A percentile compares a stretch with the other conserved stretches of the same genome.
These are phyloP conservation scores for Borealophlyctis nickersoniae DNA, from an alignment of 192 early-diverging fungal genomes.

Conservation along the genomic window DNA sequence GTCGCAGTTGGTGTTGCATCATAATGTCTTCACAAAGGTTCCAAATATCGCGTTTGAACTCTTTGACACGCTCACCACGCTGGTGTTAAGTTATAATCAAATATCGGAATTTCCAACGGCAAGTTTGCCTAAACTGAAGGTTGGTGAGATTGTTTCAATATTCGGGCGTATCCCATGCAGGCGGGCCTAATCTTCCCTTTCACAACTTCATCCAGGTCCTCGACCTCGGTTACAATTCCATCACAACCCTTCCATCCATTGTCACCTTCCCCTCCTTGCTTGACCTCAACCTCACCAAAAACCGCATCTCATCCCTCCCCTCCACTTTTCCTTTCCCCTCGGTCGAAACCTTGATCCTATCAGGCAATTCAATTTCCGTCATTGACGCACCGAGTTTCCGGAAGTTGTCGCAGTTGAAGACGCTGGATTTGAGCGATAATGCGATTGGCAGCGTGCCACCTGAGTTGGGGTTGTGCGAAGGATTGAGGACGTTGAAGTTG, in stretches of 20 bases:
- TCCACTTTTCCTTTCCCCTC: slow-evolving; percentile 6
- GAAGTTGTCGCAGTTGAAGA: slow-evolving; percentile 1
- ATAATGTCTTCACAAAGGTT: slow-evolving; percentile 12
- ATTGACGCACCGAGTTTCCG: slow-evolving; percentile 11
- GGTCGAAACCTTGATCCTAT: slow-evolving; percentile 10
- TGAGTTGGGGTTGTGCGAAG: slow-evolving; percentile 18
- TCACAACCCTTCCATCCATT: neutral
- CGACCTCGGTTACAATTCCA: neutral
- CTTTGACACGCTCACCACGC: neutral
- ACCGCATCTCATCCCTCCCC: slow-evolving; percentile 22
- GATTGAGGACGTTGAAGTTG: slow-evolving; percentile 16
- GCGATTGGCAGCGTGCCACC: slow-evolving; percentile 20
- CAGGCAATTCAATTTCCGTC: slow-evolving; percentile 5
- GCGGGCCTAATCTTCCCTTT: too few relatives aligned
- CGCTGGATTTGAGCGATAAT: slow-evolving; percentile 34
- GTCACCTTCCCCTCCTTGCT: slow-evolving; percentile 19
- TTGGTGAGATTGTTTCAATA: too few relatives aligned
- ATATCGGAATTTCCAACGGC: neutral
- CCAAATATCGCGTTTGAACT: neutral
- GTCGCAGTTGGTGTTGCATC: slow-evolving; percentile 14
- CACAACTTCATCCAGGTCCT: too few relatives aligned
- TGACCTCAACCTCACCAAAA: slow-evolving; percentile 38
- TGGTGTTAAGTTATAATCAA: neutral
- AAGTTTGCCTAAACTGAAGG: neutral
- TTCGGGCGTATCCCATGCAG: too few relatives aligned